Evolutionary conservation across 345 rosid species (phyloP).

Genomic region (Eucalyptus leucophloia): DNA sequence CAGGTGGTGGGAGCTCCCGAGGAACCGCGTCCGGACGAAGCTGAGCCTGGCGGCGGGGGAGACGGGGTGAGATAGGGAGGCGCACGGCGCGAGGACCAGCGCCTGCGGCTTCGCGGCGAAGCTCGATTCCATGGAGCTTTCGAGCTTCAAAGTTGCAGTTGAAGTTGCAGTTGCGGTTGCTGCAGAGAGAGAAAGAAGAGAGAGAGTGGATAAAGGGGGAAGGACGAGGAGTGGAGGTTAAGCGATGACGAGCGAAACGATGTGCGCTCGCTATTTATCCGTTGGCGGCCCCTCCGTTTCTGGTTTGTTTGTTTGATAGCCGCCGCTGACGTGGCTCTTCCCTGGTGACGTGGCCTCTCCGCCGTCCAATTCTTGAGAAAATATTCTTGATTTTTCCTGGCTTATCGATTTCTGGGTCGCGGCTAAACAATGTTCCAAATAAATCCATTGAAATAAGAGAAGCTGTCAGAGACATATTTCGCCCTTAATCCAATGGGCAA

Average conservation of each 20-base stretch:
- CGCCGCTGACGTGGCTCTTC: background rate
- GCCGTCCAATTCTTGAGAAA: background rate
- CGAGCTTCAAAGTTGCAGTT: background rate
- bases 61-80: conserved; percentile 16
- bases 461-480: background rate
- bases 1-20: conserved; percentile 37
- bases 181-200: background rate
- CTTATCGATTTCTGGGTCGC: background rate
- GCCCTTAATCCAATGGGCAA: background rate
- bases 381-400: background rate
- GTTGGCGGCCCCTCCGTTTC: background rate
- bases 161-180: background rate
- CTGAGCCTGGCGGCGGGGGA: conserved; percentile 16
- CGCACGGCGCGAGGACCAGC: conserved; percentile 2
- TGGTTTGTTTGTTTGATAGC: background rate
- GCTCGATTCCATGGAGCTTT: conserved; percentile 29
- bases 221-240: conserved; percentile 2
- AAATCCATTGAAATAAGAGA: background rate
- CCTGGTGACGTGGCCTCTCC: background rate
- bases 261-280: background rate
- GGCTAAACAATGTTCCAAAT: background rate
- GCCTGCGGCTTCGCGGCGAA: conserved; percentile 23
- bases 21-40: conserved; percentile 26
- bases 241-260: background rate
- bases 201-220: background rate